Base-by-base conservation (phyloP, 306 rosid species). In the Inga laurina region DNA sequence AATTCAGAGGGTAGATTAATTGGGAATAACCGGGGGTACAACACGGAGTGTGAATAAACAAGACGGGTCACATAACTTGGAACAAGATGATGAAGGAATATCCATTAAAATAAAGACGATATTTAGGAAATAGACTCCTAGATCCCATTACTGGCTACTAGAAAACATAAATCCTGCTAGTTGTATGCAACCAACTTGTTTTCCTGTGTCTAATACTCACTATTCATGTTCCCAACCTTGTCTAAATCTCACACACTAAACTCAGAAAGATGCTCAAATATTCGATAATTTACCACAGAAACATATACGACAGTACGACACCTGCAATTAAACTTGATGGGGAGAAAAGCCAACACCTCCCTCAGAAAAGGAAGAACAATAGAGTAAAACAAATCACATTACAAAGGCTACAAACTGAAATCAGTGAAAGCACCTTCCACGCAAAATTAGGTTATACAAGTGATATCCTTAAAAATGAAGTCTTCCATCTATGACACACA, bases 401-500 rank as follows among this genome's bases (percentile, higher is more conserved):
- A 35, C 49, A 10, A 41, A 76, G 41, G 27, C 24, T 22, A 77
- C 78, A 79, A 46, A 43, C 56, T 41, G 30, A 57, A 69, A 69
- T 41, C 35, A 19, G 85, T 10, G 73, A 82, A 62, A 45, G 77
- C 54, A 54, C 80, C 77, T 72, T 72, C 2, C 54, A 49, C 70
- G 77, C 71, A 24, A 22, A 32, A 32, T 7, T 65, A 14, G 68
- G 52, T 56, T 78, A 79, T 74, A 73, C 24, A 56, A 59, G 79
- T 21, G 72, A 86, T n/a, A 79, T 79, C 46, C 44, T 64, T 46
- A 74, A 39, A 74, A 79, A 32, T 48, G 45, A 67, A 57, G 22
- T 10, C 44, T 44, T 77, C 56, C 46, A 77, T 39, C 74, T 22
- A 73, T 66, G 78, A 76, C 74, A 68, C 12, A 76, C 76, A 75